Evolutionary conservation across 345 rosid species (phyloP).

Genomic region (Crucihimalaya himalaica): DNA sequence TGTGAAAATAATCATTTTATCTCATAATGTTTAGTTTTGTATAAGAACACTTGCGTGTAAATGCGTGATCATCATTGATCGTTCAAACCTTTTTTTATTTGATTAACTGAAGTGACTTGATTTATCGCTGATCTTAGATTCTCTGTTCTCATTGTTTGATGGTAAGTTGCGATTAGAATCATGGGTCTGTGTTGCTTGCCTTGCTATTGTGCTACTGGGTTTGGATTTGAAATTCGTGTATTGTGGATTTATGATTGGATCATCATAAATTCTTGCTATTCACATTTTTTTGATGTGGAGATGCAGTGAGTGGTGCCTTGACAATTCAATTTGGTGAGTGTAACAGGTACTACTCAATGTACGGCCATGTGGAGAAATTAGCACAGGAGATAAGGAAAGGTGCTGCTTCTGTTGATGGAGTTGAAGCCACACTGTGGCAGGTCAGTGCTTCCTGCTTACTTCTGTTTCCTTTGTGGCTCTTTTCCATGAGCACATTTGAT

Average conservation of each 20-base stretch:
- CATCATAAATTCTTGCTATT: no score
- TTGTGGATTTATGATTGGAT: no score
- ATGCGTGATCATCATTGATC: constrained; percentile 8
- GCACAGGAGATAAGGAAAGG: constrained; percentile 91
- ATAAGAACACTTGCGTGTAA: neutral
- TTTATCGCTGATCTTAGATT: neutral
- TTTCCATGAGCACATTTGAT: neutral
- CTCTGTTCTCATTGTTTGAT: neutral
- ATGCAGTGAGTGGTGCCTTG: neutral
- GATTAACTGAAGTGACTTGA: neutral
- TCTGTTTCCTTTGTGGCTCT: neutral
- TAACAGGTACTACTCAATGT: constrained; percentile 88
- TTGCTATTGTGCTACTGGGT: neutral
- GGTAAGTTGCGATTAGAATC: neutral
- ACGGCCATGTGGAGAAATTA: constrained; percentile 87
- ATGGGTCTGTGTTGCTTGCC: neutral
- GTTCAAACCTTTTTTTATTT: neutral
- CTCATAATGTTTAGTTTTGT: neutral
- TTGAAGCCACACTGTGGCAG: constrained; percentile 90
- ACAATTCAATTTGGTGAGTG: neutral
- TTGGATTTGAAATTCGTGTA: neutral
- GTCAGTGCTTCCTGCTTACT: constrained; percentile 37
- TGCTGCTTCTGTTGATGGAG: constrained; percentile 86
- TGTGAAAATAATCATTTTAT: constrained; percentile 19
- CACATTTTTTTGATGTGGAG: constrained; percentile 10